Evolutionary conservation across 108 stramenopile genomes (phyloP), one percentile per base, ranked within the genome.

Genomic region (Cylindrotheca fusiformis): DNA sequence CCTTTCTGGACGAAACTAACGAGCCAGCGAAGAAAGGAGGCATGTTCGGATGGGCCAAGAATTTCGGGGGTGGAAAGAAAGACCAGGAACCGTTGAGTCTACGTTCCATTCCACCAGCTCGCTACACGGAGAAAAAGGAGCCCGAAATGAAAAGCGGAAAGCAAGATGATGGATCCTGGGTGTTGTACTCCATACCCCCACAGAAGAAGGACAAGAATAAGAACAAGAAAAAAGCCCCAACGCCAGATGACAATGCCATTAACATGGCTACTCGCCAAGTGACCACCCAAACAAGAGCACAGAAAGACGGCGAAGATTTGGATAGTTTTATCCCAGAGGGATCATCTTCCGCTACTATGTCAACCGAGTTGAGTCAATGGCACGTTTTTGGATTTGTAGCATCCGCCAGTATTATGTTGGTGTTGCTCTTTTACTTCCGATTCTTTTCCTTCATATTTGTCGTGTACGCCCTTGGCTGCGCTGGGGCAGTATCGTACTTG

Each of bases 351-450:
- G 27, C 57, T 5, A 53, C 55, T 8, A 18, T 18, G 3, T 28
- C 53, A 14, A 54, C 65, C 31, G 71, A 68, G 19, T 49, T 71
- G 69, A 59, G 33, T 8, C 46, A 67, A 3, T 67, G 64, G 63
- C 91, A 92, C 60, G 85, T 88, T 2, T 21, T 83, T 20, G 85
- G 72, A 17, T 94, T 94, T 49, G 63, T 92, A 27, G 65, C 80
- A 24, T 68, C 85, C 67, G 80, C 88, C 23, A 90, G 88, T 19
- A 59, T 48, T 26, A 74, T 83, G 45, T 76, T 94, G 28, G 33
- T 91, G 3, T 59, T 90, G 0, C 71, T 88, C n/a, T 94, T 92
- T 60, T 90, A 76, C 60, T 74, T 89, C 65, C 68, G 85, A 28
- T 72, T 88, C 10, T 76, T 75, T 60, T 50, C 65, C n/a, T 52